phyloP scores from a whole-genome alignment of 345 rosid genomes.

The Rhizophora apiculata region DNA sequence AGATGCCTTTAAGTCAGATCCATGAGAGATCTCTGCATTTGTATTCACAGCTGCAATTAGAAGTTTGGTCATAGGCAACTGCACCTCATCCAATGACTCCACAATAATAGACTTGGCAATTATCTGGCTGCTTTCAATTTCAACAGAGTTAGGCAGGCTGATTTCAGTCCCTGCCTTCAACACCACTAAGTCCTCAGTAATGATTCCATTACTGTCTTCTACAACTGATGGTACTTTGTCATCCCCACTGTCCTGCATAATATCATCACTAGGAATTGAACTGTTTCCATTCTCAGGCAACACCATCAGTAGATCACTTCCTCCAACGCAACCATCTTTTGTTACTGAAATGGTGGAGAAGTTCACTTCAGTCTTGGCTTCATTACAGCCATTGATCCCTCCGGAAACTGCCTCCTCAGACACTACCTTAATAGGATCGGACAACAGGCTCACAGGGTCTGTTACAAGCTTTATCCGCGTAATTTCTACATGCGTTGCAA shows the following conservation, averaged over 20 bases:
- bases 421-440: slow-evolving; percentile 17
- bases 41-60: slow-evolving; percentile 45
- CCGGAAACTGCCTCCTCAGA: neutral
- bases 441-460: slow-evolving; percentile 18
- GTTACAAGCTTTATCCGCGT: slow-evolving; percentile 22
- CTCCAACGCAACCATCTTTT: slow-evolving; percentile 10
- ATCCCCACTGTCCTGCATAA: slow-evolving; percentile 58
- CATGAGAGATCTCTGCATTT: slow-evolving; percentile 41
- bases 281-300: slow-evolving; percentile 10
- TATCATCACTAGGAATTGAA: slow-evolving; percentile 25
- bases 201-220: slow-evolving; percentile 45
- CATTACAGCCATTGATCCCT: slow-evolving; percentile 1
- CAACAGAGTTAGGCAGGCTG: slow-evolving; percentile 42
- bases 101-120: slow-evolving; percentile 65
- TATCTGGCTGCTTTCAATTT: slow-evolving; percentile 45
- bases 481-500: slow-evolving; percentile 25
- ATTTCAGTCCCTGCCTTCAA: slow-evolving; percentile 51
- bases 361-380: slow-evolving; percentile 5
- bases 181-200: slow-evolving; percentile 53
- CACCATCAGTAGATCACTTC: neutral
- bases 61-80: slow-evolving; percentile 60
- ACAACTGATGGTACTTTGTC: slow-evolving; percentile 45
- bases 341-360: neutral
- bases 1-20: slow-evolving; percentile 43
- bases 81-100: slow-evolving; percentile 51